Evolutionary conservation across 2,329 filamentous ascomycete genomes (phyloP).

Genomic region (Fusarium armeniacum): DNA sequence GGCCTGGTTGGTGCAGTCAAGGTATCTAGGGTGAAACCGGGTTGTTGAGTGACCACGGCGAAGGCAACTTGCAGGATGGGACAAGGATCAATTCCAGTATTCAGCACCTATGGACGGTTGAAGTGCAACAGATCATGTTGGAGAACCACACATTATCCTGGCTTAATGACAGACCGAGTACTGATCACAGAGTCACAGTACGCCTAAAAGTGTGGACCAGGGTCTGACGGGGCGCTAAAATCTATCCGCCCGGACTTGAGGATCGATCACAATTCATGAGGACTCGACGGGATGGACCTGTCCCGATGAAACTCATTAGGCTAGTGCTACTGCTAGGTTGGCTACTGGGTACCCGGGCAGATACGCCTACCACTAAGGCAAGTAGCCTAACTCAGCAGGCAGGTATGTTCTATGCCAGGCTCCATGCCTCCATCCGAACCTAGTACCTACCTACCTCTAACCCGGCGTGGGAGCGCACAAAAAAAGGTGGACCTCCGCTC

Average conservation of each 20-base stretch:
- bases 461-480: not conserved
- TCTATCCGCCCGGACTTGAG: constrained; percentile 20
- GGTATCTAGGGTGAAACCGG: constrained; percentile 31
- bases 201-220: constrained; percentile 2
- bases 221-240: constrained; percentile 26
- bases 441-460: not conserved
- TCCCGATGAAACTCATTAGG: not conserved
- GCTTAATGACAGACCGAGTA: constrained; percentile 4
- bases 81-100: constrained; percentile 18
- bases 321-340: not conserved
- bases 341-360: no score
- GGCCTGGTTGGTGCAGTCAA: constrained; percentile 4
- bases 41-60: constrained; percentile 3
- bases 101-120: no score
- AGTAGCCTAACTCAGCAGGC: not conserved
- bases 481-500: constrained; percentile 3
- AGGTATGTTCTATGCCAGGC: not conserved
- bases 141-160: constrained; percentile 2
- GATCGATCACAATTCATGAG: constrained; percentile 19
- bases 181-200: not conserved
- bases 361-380: no score
- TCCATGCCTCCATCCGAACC: not conserved
- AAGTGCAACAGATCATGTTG: not conserved
- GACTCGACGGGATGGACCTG: not conserved
- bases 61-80: constrained; percentile 17